These are phyloP conservation scores for Aristolochia californica DNA, from an alignment of 164 flowering plant genomes.

Conservation along the genomic window DNA sequence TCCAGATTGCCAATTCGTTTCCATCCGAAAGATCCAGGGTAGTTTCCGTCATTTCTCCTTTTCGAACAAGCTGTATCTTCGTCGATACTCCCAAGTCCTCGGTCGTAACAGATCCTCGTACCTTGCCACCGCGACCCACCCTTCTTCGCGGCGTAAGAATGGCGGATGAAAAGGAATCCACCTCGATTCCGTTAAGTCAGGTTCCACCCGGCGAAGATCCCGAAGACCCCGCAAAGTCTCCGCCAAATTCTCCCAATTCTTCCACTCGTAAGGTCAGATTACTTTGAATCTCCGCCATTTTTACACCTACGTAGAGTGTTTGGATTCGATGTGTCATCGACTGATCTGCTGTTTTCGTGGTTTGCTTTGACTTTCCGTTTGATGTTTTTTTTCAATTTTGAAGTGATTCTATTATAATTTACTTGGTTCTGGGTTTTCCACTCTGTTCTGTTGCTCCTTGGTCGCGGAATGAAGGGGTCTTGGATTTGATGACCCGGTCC, in stretches of 20 bases:
- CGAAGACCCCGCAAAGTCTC: slow-evolving; percentile 67
- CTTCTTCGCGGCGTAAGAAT: slow-evolving; percentile 14
- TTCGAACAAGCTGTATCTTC: background rate
- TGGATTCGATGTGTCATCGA: background rate
- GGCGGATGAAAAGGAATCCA: slow-evolving; percentile 66
- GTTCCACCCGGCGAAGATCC: slow-evolving; percentile 31
- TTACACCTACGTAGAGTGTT: too few relatives aligned
- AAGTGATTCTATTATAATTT: too few relatives aligned
- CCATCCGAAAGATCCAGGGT: background rate
- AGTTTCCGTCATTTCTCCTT: background rate
- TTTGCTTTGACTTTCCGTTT: background rate
- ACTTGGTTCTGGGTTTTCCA: too few relatives aligned
- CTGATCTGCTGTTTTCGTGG: background rate
- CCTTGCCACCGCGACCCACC: too few relatives aligned
- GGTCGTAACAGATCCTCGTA: background rate
- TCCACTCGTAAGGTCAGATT: slow-evolving; percentile 59
- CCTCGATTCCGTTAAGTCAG: slow-evolving; percentile 56
- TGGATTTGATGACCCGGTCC: too few relatives aligned
- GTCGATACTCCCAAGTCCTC: background rate
- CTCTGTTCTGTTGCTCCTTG: too few relatives aligned
- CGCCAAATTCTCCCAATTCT: slow-evolving; percentile 47
- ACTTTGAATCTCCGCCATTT: background rate
- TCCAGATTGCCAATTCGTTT: too few relatives aligned
- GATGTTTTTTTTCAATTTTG: background rate
- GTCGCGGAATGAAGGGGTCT: too few relatives aligned